These are phyloP conservation scores for Microdochium paspali DNA, from an alignment of 2,329 filamentous ascomycete genomes.

Conservation along the genomic window DNA sequence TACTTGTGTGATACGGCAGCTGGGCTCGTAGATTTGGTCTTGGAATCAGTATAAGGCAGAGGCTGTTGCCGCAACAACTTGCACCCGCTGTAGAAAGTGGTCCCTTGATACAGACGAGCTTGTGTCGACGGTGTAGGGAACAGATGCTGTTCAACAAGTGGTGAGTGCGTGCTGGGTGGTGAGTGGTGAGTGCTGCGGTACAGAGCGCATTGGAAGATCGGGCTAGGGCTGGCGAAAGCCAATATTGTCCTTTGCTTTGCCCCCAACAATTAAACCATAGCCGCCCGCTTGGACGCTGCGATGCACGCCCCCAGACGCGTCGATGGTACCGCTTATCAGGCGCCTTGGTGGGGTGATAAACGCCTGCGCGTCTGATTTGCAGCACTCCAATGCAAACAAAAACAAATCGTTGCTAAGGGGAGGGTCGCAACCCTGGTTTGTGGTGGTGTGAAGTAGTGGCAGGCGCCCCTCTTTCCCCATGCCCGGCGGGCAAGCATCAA, in stretches of 20 bases:
- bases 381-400: conserved; percentile 2
- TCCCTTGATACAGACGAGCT: too few relatives aligned
- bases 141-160: too few relatives aligned
- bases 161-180: too few relatives aligned
- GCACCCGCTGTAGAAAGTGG: too few relatives aligned
- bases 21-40: too few relatives aligned
- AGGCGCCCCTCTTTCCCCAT: not conserved
- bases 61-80: too few relatives aligned
- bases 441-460: too few relatives aligned
- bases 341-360: not conserved
- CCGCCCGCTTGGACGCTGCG: not conserved
- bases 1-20: too few relatives aligned
- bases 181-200: too few relatives aligned
- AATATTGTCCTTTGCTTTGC: not conserved
- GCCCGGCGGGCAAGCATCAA: not conserved
- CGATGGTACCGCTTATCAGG: not conserved
- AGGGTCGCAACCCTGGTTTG: not conserved
- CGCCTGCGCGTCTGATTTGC: not conserved
- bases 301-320: not conserved
- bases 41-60: too few relatives aligned
- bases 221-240: not conserved
- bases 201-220: too few relatives aligned
- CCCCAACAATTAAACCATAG: not conserved
- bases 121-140: too few relatives aligned
- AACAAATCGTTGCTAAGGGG: conserved; percentile 14